These are phyloP conservation scores for Kluyveromyces wickerhamii DNA, from an alignment of 805 yeast genomes.

Conservation along the genomic window DNA sequence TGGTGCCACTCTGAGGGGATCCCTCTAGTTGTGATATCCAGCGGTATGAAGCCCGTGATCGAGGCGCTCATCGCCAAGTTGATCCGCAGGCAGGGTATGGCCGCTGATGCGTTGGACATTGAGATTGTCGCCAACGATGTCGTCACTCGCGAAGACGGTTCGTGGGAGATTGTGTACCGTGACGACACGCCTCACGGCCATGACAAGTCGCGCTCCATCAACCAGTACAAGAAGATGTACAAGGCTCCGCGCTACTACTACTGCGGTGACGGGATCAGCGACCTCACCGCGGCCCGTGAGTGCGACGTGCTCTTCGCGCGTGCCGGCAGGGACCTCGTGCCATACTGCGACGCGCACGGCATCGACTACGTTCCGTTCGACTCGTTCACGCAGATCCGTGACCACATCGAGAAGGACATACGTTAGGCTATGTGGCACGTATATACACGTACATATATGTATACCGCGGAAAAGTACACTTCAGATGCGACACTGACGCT, in stretches of 20 bases:
- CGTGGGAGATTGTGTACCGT: slow-evolving; percentile 80
- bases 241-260: slow-evolving; percentile 51
- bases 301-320: slow-evolving; percentile 91
- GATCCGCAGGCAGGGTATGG: slow-evolving; percentile 74
- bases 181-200: slow-evolving; percentile 91
- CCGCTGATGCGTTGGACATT: slow-evolving; percentile 46
- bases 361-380: slow-evolving; percentile 56
- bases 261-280: slow-evolving; percentile 98
- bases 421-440: no score
- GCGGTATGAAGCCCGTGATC: slow-evolving; percentile 93
- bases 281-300: slow-evolving; percentile 89
- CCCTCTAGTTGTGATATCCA: slow-evolving; percentile 81
- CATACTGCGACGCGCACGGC: slow-evolving; percentile 69
- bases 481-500: no score
- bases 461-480: no score
- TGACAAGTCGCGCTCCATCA: slow-evolving; percentile 81
- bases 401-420: slow-evolving; percentile 30
- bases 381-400: slow-evolving; percentile 69
- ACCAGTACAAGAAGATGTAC: slow-evolving; percentile 30
- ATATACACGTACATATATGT: no score
- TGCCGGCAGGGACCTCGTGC: slow-evolving; percentile 81
- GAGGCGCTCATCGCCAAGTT: slow-evolving; percentile 63
- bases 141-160: slow-evolving; percentile 41
- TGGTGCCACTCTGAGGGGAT: slow-evolving; percentile 68
- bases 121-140: slow-evolving; percentile 81